These are phyloP conservation scores for Rhodotorula sphaerocarpa DNA, from an alignment of 768 basidiomycete genomes.

Conservation along the genomic window DNA sequence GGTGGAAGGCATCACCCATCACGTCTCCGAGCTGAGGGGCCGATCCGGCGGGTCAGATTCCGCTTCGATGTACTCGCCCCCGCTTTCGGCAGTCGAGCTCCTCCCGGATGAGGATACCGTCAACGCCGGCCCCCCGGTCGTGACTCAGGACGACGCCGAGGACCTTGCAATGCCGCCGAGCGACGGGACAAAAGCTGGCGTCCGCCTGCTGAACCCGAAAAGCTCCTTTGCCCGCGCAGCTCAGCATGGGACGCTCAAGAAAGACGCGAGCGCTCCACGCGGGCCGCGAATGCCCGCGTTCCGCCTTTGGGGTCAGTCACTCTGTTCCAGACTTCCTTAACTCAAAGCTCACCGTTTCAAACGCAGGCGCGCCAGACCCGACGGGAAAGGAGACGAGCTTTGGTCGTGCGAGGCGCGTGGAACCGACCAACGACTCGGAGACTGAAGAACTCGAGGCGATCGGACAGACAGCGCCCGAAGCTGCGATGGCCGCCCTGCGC, in stretches of 20 bases:
- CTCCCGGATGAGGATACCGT: too few relatives aligned
- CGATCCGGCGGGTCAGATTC: background rate
- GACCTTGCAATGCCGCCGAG: too few relatives aligned
- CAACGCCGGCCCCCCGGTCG: too few relatives aligned
- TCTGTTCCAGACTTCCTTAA: too few relatives aligned
- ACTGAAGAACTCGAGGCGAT: too few relatives aligned
- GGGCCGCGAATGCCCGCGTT: conserved; percentile 24
- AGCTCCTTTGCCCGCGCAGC: background rate
- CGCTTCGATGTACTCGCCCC: accelerated
- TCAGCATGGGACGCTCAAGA: background rate
- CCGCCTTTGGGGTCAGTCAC: conserved; percentile 17
- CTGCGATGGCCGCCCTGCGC: background rate
- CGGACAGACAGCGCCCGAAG: background rate
- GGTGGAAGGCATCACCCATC: conserved; percentile 9
- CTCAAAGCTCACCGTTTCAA: background rate
- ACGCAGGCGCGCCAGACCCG: conserved; percentile 15
- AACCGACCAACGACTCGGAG: background rate
- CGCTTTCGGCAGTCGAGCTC: background rate
- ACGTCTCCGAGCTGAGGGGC: conserved; percentile 15
- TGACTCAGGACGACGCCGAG: too few relatives aligned
- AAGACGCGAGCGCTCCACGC: background rate
- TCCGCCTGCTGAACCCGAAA: background rate
- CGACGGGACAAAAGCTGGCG: too few relatives aligned
- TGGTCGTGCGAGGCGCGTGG: background rate
- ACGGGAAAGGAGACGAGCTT: background rate